phyloP scores from a whole-genome alignment of 345 rosid genomes.

The Populus alba region DNA sequence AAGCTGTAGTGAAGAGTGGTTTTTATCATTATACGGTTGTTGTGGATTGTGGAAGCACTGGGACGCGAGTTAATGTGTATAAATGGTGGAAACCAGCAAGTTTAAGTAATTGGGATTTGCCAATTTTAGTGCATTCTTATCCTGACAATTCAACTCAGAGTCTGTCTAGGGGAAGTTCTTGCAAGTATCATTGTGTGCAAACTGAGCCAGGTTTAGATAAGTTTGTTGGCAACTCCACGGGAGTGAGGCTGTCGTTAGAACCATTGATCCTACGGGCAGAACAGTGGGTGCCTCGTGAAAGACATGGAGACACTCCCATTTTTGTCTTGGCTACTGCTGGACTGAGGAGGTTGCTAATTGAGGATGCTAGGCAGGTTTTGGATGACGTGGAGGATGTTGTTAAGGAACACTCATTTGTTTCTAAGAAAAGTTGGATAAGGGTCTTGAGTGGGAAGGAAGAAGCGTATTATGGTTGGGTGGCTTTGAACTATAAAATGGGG shows the following conservation, averaged over 20 bases:
- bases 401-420: constrained; percentile 37
- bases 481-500: constrained; percentile 54
- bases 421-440: constrained; percentile 43
- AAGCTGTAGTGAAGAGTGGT: background rate
- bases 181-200: constrained; percentile 62
- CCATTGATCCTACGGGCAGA: constrained; percentile 46
- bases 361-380: constrained; percentile 42
- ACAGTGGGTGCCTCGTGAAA: constrained; percentile 43
- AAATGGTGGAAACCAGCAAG: constrained; percentile 35
- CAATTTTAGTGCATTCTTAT: constrained; percentile 41
- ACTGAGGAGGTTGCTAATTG: constrained; percentile 38
- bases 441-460: constrained; percentile 61
- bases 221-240: constrained; percentile 45
- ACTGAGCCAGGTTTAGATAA: constrained; percentile 62
- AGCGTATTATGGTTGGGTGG: constrained; percentile 68
- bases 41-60: constrained; percentile 68
- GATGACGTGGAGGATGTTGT: constrained; percentile 41
- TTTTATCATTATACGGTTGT: constrained; percentile 41
- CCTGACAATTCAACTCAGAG: constrained; percentile 33
- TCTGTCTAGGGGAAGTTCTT: constrained; percentile 22
- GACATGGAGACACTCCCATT: constrained; percentile 46
- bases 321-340: constrained; percentile 66
- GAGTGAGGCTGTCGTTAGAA: constrained; percentile 44
- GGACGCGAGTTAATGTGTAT: constrained; percentile 55
- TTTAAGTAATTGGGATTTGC: constrained; percentile 25